These are phyloP conservation scores for Exophiala aquamarina DNA, from an alignment of 2,329 filamentous ascomycete genomes.

Conservation along the genomic window DNA sequence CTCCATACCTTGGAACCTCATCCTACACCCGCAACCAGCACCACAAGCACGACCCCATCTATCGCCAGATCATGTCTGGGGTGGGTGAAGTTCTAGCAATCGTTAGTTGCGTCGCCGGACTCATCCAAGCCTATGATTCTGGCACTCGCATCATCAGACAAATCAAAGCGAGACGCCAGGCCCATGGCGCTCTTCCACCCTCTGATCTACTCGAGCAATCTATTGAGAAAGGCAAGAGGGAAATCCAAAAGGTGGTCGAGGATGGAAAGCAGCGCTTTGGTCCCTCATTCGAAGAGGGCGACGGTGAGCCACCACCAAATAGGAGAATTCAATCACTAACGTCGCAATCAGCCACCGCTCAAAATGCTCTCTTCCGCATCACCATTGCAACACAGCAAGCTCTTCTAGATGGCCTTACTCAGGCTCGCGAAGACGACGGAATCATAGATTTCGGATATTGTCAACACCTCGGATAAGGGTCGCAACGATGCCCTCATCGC, in stretches of 20 bases:
- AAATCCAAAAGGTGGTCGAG: conserved; percentile 9
- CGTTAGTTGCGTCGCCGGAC: conserved; percentile 15
- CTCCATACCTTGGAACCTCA: too few relatives aligned
- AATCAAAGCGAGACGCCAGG: conserved; percentile 16
- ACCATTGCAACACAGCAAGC: conserved; percentile 17
- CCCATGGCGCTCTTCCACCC: conserved; percentile 15
- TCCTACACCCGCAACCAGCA: too few relatives aligned
- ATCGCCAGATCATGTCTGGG: conserved; percentile 12
- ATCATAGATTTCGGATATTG: conserved; percentile 18
- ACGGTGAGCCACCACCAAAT: conserved; percentile 8
- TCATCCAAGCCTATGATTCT: conserved; percentile 18
- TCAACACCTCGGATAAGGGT: conserved; percentile 8
- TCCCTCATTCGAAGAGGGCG: conserved; percentile 13
- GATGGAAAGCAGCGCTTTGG: conserved; percentile 14
- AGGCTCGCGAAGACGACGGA: conserved; percentile 15
- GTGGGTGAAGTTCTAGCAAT: conserved; percentile 18
- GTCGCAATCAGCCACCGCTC: conserved; percentile 8
- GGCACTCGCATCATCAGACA: conserved; percentile 14
- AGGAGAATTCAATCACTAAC: background rate
- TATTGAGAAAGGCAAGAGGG: conserved; percentile 14
- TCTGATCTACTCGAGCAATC: conserved; percentile 16
- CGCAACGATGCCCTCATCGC: conserved; percentile 12
- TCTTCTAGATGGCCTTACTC: conserved; percentile 9
- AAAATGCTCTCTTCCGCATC: conserved; percentile 11
- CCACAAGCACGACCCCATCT: too few relatives aligned